Evolutionary conservation across 169 alveolate species (phyloP).

Genomic region (Plasmodium ovale): DNA sequence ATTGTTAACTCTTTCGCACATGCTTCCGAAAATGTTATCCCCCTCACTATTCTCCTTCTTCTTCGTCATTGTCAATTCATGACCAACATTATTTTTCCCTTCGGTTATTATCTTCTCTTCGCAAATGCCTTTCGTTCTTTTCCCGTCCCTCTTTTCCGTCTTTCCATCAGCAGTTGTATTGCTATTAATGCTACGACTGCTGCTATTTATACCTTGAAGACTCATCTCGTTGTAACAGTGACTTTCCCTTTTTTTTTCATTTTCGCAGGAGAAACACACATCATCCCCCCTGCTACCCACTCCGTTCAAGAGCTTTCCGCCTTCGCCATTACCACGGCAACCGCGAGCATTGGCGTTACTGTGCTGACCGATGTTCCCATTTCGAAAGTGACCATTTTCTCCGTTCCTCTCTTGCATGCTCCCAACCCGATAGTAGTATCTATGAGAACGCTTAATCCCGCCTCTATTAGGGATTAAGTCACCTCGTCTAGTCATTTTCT

Average conservation of each 20-base stretch:
- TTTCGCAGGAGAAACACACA: too few species aligned
- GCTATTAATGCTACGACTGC: not conserved
- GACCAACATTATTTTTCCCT: not conserved
- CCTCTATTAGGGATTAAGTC: not conserved
- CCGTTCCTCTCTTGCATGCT: too few species aligned
- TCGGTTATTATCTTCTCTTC: not conserved
- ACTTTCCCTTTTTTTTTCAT: too few species aligned
- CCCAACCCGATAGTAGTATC: not conserved
- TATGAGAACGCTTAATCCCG: not conserved
- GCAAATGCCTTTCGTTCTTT: not conserved
- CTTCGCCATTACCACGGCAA: too few species aligned
- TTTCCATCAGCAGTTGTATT: not conserved
- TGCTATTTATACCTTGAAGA: not conserved
- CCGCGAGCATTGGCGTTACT: too few species aligned
- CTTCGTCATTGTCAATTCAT: not conserved
- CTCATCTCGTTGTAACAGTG: too few species aligned
- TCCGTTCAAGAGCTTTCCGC: too few species aligned
- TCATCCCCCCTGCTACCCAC: too few species aligned
- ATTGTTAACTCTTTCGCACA: constrained; percentile 18
- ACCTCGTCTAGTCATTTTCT: not conserved
- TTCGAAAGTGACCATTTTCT: too few species aligned
- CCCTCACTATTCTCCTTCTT: not conserved
- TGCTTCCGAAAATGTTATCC: constrained; percentile 2
- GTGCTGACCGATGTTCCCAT: not conserved
- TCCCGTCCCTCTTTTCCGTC: not conserved